Evolutionary conservation across 2,329 filamentous ascomycete genomes (phyloP), one percentile per base, ranked within the genome.

Genomic region (Botrytis deweyae): DNA sequence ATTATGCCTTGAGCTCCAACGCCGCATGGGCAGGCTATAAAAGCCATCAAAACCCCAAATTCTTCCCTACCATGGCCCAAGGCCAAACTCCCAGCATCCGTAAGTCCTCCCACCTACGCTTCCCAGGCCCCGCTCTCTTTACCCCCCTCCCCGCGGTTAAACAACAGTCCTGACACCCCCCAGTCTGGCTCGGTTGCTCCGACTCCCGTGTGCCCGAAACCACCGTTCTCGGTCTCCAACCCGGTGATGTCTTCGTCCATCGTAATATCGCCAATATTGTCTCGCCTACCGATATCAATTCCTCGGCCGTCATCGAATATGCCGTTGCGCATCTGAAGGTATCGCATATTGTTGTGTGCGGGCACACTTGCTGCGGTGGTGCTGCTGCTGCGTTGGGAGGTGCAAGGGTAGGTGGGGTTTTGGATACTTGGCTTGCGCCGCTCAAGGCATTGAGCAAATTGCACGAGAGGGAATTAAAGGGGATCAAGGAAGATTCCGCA

Each of bases 261-360:
- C 92, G 94, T 81, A 97, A 97, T 85, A 95, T 97, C 82, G 93
- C 93, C 83, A 97, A 97, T 85, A 89, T 95, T 80, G 84, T 97
- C 76, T 89, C 90, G 73, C 85, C 90, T 33, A 90, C 89, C 78
- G 94, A 97, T 82, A 88, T 95, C 82, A 93, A 89, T 84, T 90
- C 90, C 49, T 87, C 89, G 18, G 88, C 90, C 72, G 93, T 95
- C 64, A 91, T 97, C 80, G 91, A 95, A 81, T 97, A 91, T 81
- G 92, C 93, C 62, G 92, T 97, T 74, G 85, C 84, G 73, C 86
- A 92, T 81, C 85, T 97, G 52, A 89, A 91, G 78, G 91, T 93
- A 78, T 87, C 90, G 81, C 90, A 93, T 82, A 87, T 93, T 70
- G 86, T 93, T 72, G 86, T 93, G 18, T 92, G 90, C 82, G 91